phyloP scores from a whole-genome alignment of 352 stramenopile species.

The Peronospora belbahrii region DNA sequence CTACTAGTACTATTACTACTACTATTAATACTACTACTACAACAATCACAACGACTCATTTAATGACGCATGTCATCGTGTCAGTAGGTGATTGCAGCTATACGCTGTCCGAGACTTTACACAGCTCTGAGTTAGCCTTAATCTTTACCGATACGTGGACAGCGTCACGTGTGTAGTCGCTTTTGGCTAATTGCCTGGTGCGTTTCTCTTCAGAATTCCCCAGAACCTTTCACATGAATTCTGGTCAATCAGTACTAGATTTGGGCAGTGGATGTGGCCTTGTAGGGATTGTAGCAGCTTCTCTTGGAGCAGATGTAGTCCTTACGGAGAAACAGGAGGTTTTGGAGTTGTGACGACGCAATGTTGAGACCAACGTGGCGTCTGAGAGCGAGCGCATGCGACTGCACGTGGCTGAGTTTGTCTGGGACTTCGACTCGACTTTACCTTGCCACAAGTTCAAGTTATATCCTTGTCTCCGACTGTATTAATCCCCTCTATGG shows the following conservation, averaged over 20 bases:
- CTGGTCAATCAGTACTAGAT: constrained; percentile 48
- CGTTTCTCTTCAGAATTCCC: constrained; percentile 20
- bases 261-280: constrained; percentile 76
- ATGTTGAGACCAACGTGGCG: constrained; percentile 40
- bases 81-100: constrained; percentile 37
- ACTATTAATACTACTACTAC: no score
- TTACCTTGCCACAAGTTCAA: constrained; percentile 28
- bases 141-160: constrained; percentile 84
- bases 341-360: constrained; percentile 57
- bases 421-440: constrained; percentile 40
- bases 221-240: constrained; percentile 13
- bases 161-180: constrained; percentile 61
- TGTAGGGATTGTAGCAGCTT: constrained; percentile 51
- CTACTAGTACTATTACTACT: no score
- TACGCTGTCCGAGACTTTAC: constrained; percentile 70
- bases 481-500: constrained; percentile 86
- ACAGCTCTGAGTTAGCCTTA: constrained; percentile 55
- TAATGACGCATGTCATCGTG: constrained; percentile 19
- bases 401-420: constrained; percentile 46
- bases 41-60: constrained; percentile 3
- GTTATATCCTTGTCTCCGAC: constrained; percentile 74
- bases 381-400: constrained; percentile 30
- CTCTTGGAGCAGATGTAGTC: constrained; percentile 56
- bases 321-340: constrained; percentile 67
- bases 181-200: constrained; percentile 63